Evolutionary conservation across 176 grass and related monocot genomes (phyloP), one percentile per base, ranked within the genome.

Genomic region (Lolium perenne): DNA sequence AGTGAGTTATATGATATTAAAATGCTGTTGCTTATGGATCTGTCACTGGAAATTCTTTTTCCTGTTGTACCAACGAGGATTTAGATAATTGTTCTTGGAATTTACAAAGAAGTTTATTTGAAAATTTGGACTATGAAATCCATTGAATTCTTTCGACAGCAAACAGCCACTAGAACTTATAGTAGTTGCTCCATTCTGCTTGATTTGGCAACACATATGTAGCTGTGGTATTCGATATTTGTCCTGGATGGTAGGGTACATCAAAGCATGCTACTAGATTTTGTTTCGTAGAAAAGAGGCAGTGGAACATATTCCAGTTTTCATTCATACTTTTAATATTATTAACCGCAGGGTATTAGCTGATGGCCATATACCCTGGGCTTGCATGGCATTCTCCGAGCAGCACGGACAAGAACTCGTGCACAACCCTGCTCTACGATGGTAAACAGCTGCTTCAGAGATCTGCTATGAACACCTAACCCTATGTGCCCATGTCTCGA

Each of bases 361-460:
- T 17, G 91, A 98, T 87, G 79, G 63, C 18, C 95, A 95, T 83
- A 84, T 95, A 25, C 90, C 91, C 51, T 94, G 86, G 91, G 90
- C 89, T 78, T 95, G 89, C 58, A 71, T 94, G 77, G 91, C 91
- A 66, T 98, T 95, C 75, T 94, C 89, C 26, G 59, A 57, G 62
- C 89, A 89, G 70, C 93, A 98, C 91, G 93, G 88, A 50, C 70
- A 81, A 73, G 48, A 89, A 57, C 77, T 98, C 65, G 60, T 81
- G 46, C 81, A 15, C 14, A 75, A 82, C 51, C 81, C 91, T 20
- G 82, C 83, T 58, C 84, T 98, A 40, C 57, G 89, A 87, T 54
- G 87, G 93, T 95, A 88, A 55, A 35, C 38, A n/a, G 71, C 51
- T 49, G 20, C 40, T 74, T 80, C 38, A 47, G 3, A 38, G 65